phyloP scores from a whole-genome alignment of 108 stramenopile genomes.

The Nitzschia sp. region DNA sequence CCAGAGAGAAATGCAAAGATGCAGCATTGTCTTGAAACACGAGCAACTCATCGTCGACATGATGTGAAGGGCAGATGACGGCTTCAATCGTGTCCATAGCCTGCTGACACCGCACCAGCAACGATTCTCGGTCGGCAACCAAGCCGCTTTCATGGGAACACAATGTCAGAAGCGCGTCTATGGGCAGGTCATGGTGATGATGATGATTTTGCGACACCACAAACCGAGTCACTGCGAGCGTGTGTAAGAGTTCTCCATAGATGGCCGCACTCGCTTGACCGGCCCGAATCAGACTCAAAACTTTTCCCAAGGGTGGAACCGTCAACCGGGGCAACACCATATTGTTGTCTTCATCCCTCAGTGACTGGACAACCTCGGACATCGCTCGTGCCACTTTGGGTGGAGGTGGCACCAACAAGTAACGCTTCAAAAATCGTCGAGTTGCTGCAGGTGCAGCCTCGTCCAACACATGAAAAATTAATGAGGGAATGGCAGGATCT shows the following conservation, averaged over 20 bases:
- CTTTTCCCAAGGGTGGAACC: slow-evolving; percentile 70
- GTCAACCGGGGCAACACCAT: slow-evolving; percentile 38
- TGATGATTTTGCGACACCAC: slow-evolving; percentile 12
- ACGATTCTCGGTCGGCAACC: slow-evolving; percentile 33
- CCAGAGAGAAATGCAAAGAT: not conserved
- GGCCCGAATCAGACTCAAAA: slow-evolving; percentile 70
- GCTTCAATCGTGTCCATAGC: slow-evolving; percentile 57
- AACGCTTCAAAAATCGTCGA: slow-evolving; percentile 63
- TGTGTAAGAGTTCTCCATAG: slow-evolving; percentile 65
- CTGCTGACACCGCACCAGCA: slow-evolving; percentile 42
- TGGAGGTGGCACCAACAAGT: slow-evolving; percentile 77
- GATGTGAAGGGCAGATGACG: slow-evolving; percentile 53
- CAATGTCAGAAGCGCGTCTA: slow-evolving; percentile 45
- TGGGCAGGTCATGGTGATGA: not conserved
- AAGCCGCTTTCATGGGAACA: slow-evolving; percentile 69
- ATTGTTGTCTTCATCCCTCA: slow-evolving; percentile 38
- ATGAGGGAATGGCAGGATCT: slow-evolving; percentile 64
- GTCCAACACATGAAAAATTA: slow-evolving; percentile 60
- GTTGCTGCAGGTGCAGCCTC: slow-evolving; percentile 64
- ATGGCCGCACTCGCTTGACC: slow-evolving; percentile 80
- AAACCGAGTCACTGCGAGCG: slow-evolving; percentile 50
- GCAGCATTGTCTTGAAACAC: slow-evolving; percentile 10
- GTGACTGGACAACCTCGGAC: slow-evolving; percentile 45
- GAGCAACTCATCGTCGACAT: slow-evolving; percentile 16
- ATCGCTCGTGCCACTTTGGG: slow-evolving; percentile 68